Conservation (phyloP, 2,329 filamentous ascomycete species). For the Aspergillus sp. region DNA sequence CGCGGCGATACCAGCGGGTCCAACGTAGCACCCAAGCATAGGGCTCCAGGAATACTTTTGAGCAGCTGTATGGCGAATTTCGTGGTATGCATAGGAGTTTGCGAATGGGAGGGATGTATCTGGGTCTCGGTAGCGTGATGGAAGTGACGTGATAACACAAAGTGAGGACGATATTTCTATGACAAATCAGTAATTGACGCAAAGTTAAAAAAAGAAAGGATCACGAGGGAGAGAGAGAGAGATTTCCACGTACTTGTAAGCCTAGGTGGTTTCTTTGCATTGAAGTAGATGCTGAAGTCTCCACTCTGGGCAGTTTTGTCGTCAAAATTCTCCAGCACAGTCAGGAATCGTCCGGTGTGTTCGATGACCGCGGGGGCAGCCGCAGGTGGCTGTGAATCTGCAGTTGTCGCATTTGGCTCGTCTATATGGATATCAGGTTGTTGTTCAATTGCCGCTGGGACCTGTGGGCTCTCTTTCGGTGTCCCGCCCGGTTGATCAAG, state of each 20-base stretch:
- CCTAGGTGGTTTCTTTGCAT: constrained; percentile 49
- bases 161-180: constrained; percentile 50
- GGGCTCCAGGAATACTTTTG: constrained; percentile 81
- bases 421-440: constrained; percentile 19
- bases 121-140: constrained; percentile 81
- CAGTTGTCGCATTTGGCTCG: constrained; percentile 13
- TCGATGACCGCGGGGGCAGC: constrained; percentile 42
- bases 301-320: constrained; percentile 55
- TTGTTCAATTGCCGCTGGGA: constrained; percentile 8
- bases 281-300: constrained; percentile 58
- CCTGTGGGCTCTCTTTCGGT: neutral
- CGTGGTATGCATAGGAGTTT: constrained; percentile 72
- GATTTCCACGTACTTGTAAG: constrained; percentile 44
- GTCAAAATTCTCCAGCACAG: constrained; percentile 60
- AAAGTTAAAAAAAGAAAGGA: neutral
- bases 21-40: constrained; percentile 80
- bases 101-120: constrained; percentile 79
- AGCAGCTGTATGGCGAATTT: constrained; percentile 71
- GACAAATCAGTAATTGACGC: constrained; percentile 7
- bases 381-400: constrained; percentile 24
- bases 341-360: constrained; percentile 56
- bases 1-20: constrained; percentile 58
- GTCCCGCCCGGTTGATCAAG: neutral
- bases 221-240: neutral
- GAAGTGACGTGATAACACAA: constrained; percentile 80